A percentile compares a stretch with the other conserved stretches of the same genome.
These are phyloP conservation scores for Botryosphaeria dothidea DNA, from an alignment of 2,329 filamentous ascomycete genomes.

Conservation along the genomic window DNA sequence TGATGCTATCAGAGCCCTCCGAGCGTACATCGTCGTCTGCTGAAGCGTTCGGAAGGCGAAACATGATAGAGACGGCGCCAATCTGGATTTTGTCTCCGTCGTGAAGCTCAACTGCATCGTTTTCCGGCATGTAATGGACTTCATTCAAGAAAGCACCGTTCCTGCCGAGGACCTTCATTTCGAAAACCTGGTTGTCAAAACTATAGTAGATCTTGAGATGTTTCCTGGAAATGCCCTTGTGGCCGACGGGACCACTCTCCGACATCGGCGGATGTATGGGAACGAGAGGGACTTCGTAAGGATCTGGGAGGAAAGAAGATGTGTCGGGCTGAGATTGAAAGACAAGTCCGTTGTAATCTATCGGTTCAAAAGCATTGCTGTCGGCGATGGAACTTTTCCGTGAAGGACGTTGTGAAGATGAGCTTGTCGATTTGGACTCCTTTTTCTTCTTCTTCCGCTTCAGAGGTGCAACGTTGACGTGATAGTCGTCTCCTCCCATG, in stretches of 20 bases:
- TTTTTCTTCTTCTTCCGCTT: conserved; percentile 20
- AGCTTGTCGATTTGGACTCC: conserved; percentile 53
- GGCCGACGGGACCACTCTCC: conserved; percentile 43
- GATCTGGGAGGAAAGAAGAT: conserved; percentile 58
- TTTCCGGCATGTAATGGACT: conserved; percentile 51
- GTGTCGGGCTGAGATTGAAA: conserved; percentile 43
- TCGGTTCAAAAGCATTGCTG: conserved; percentile 35
- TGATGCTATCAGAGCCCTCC: conserved; percentile 36
- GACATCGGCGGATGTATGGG: conserved; percentile 69
- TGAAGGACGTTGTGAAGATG: conserved; percentile 44
- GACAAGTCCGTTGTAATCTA: conserved; percentile 55
- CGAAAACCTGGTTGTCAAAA: conserved; percentile 61
- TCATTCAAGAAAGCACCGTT: conserved; percentile 73
- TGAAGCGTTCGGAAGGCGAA: conserved; percentile 67
- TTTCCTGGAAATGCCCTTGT: conserved; percentile 72
- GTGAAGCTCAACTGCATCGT: conserved; percentile 58
- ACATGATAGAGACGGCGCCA: conserved; percentile 67
- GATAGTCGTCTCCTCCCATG: conserved; percentile 25
- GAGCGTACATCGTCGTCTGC: conserved; percentile 51
- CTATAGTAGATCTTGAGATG: conserved; percentile 75
- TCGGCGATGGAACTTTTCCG: conserved; percentile 35
- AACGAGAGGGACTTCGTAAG: conserved; percentile 64
- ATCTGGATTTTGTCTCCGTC: conserved; percentile 71
- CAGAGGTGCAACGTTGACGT: conserved; percentile 18
- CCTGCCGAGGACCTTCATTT: conserved; percentile 62